Evolutionary conservation across 805 yeast species (phyloP).

Genomic region (Gaillardinia entomophila): DNA sequence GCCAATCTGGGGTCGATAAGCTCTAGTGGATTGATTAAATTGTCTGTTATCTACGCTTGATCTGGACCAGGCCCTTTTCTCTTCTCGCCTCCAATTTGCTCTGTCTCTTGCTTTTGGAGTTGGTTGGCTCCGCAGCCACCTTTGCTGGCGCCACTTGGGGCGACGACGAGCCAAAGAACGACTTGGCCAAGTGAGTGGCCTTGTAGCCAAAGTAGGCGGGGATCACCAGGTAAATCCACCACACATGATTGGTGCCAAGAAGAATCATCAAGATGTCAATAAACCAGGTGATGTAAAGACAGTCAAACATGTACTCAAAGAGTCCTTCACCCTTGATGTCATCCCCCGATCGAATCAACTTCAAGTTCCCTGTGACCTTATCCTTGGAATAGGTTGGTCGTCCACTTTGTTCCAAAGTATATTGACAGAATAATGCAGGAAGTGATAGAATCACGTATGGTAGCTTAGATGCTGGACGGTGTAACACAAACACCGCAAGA

Average conservation of each 20-base stretch:
- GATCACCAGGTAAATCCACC: constrained; percentile 48
- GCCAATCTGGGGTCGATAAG: no score
- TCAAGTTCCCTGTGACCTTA: constrained; percentile 18
- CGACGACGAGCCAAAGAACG: constrained; percentile 8
- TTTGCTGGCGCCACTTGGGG: no score
- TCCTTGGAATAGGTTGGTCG: constrained; percentile 49
- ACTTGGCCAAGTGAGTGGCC: constrained; percentile 30
- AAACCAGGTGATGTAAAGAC: constrained; percentile 59
- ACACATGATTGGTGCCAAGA: constrained; percentile 53
- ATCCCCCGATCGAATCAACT: constrained; percentile 49
- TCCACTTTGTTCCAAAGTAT: constrained; percentile 52
- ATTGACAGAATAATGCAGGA: constrained; percentile 41
- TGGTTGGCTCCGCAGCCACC: no score
- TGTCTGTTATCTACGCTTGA: constrained; percentile 13
- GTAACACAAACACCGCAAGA: constrained; percentile 5
- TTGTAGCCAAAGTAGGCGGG: constrained; percentile 51
- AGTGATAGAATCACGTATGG: constrained; percentile 25
- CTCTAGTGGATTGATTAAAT: no score
- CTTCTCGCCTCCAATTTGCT: constrained; percentile 21
- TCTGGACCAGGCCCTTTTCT: constrained; percentile 16
- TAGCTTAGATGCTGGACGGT: constrained; percentile 10
- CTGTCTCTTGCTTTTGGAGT: constrained; percentile 19
- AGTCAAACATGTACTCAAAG: constrained; percentile 68
- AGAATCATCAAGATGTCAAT: constrained; percentile 49
- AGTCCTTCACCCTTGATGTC: constrained; percentile 60